These are phyloP conservation scores for Vitis hybrid DNA, from an alignment of 177 flowering plant genomes.

Conservation along the genomic window DNA sequence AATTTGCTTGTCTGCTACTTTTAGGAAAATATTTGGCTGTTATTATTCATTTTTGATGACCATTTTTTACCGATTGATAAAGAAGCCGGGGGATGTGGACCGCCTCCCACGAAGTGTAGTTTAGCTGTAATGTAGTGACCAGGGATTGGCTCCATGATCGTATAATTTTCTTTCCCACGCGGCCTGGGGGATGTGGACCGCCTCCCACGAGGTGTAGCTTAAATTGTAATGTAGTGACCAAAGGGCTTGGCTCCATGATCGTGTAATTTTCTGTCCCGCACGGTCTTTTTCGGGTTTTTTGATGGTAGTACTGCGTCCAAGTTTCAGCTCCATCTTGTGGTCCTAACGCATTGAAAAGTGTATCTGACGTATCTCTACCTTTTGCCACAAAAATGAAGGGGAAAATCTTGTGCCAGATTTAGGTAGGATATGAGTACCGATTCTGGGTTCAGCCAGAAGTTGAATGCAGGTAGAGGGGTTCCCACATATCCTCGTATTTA, in stretches of 20 bases:
- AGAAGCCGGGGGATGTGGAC: background rate
- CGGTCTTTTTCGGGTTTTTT: background rate
- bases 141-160: no score
- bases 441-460: no score
- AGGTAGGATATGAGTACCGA: no score
- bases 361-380: background rate
- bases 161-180: background rate
- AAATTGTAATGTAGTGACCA: background rate
- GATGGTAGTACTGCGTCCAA: background rate
- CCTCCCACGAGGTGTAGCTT: background rate
- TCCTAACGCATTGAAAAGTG: background rate
- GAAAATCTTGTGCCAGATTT: background rate
- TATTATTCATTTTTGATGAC: background rate
- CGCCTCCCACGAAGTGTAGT: background rate
- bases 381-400: background rate
- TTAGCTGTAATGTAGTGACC: background rate
- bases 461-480: no score
- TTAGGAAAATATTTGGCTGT: background rate
- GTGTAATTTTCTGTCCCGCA: background rate
- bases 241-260: no score
- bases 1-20: background rate
- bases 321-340: background rate
- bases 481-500: no score
- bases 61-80: no score
- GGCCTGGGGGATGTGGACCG: background rate